Percentiles rank a stretch among this genome's conserved stretches.
These are phyloP conservation scores for Urochloa ruziziensis DNA, from an alignment of 176 grass and related monocot species.

Conservation along the genomic window DNA sequence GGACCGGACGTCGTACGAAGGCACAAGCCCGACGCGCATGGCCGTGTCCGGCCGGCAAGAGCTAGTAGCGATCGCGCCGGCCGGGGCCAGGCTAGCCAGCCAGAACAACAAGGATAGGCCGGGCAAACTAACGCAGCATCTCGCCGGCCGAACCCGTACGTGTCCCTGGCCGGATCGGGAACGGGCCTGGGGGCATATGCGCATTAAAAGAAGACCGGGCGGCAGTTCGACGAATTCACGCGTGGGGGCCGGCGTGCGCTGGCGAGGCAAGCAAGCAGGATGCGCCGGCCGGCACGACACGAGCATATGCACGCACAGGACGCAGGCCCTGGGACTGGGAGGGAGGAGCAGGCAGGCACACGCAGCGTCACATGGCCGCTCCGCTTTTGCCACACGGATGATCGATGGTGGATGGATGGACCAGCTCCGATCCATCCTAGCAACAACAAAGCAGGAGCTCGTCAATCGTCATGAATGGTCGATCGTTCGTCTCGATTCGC, in stretches of 20 bases:
- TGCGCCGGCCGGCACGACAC: slow-evolving; percentile 6
- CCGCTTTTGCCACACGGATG: background rate
- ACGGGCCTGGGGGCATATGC: background rate
- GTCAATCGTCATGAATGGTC: background rate
- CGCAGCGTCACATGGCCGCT: slow-evolving; percentile 33
- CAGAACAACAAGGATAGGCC: background rate
- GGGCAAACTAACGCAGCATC: background rate
- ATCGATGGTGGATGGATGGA: background rate
- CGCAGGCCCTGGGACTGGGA: background rate
- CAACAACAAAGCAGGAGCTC: background rate
- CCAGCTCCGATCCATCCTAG: background rate
- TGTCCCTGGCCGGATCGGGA: background rate
- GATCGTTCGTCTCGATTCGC: background rate
- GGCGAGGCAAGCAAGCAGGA: background rate
- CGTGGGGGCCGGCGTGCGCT: slow-evolving; percentile 14
- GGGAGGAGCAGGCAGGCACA: slow-evolving; percentile 19
- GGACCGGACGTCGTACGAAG: background rate
- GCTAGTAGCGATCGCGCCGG: background rate
- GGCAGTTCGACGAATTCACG: background rate
- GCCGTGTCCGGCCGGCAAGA: background rate
- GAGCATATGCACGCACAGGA: slow-evolving; percentile 30
- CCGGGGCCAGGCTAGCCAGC: background rate
- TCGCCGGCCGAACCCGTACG: background rate
- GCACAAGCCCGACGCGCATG: background rate
- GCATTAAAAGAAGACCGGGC: slow-evolving; percentile 18